A percentile compares a stretch with the other conserved stretches of the same genome.
Evolutionary conservation across 345 rosid genomes (phyloP).

Genomic region (Salix exigua): DNA sequence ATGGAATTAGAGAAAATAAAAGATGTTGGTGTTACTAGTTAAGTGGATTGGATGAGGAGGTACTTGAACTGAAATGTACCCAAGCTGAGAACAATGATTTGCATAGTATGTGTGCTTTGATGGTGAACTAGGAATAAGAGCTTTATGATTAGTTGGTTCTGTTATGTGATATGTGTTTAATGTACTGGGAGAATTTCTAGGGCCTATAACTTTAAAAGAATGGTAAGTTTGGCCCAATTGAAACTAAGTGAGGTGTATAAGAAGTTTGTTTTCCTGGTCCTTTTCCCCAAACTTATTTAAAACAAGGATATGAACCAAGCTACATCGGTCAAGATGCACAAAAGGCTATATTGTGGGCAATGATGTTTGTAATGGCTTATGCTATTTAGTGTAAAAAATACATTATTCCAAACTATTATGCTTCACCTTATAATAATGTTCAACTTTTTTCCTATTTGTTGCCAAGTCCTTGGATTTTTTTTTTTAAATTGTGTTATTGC

Average conservation of each 20-base stretch:
- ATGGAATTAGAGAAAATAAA: too few relatives aligned
- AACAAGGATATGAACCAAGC: neutral
- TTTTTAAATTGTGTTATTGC: conserved; percentile 18
- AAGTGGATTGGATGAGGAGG: too few relatives aligned
- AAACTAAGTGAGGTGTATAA: neutral
- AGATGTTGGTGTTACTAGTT: too few relatives aligned
- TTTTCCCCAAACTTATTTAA: neutral
- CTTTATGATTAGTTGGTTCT: too few relatives aligned
- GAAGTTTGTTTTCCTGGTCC: neutral
- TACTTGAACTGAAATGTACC: too few relatives aligned
- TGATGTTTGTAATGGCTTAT: neutral
- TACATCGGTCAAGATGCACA: neutral
- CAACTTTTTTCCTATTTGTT: neutral
- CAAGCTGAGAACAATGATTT: too few relatives aligned
- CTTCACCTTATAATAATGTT: neutral
- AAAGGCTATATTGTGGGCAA: neutral
- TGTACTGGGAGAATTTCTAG: too few relatives aligned
- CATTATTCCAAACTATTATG: neutral
- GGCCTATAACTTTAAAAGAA: too few relatives aligned
- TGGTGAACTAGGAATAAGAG: too few relatives aligned
- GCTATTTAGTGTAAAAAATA: neutral
- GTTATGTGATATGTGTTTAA: too few relatives aligned
- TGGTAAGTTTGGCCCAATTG: too few relatives aligned
- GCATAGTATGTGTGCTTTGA: too few relatives aligned
- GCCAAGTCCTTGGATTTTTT: neutral